These are phyloP conservation scores for Thelonectria discophora DNA, from an alignment of 2,329 filamentous ascomycete genomes.

Conservation along the genomic window DNA sequence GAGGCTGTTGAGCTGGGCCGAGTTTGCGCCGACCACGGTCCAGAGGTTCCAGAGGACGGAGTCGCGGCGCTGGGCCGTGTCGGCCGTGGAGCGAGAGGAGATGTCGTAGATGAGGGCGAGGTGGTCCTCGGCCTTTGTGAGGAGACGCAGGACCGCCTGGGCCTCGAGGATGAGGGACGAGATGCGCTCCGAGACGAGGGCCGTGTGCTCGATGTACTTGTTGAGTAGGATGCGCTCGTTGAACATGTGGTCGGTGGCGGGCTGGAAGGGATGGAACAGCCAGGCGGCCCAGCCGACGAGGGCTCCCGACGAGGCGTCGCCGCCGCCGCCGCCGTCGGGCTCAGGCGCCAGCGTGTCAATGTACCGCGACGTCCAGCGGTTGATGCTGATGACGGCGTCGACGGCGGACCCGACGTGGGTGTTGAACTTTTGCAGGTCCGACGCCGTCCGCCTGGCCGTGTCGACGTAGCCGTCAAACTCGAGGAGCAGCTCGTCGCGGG, in stretches of 20 bases:
- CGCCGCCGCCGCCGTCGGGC: conserved; percentile 41
- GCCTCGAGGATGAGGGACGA: conserved; percentile 73
- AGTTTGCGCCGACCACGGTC: conserved; percentile 78
- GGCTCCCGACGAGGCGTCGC: conserved; percentile 42
- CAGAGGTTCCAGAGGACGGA: conserved; percentile 76
- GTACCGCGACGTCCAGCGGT: conserved; percentile 76
- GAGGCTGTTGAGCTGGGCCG: conserved; percentile 66
- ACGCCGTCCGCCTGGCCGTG: conserved; percentile 69
- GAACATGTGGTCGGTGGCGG: conserved; percentile 54
- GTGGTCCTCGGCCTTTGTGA: conserved; percentile 74
- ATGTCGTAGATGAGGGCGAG: conserved; percentile 76
- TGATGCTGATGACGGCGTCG: conserved; percentile 78
- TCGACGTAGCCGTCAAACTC: conserved; percentile 83
- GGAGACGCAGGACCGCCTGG: conserved; percentile 70
- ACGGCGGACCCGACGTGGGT: conserved; percentile 77
- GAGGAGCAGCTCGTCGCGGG: conserved; percentile 74
- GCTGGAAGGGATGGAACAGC: conserved; percentile 70
- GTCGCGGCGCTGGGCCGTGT: conserved; percentile 66
- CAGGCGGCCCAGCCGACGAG: conserved; percentile 52
- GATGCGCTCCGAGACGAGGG: conserved; percentile 75
- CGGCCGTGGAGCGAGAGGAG: conserved; percentile 69
- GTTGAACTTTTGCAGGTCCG: conserved; percentile 78
- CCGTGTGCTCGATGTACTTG: conserved; percentile 78
- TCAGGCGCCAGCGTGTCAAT: conserved; percentile 67
- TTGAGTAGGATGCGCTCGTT: conserved; percentile 70